Percentiles rank a stretch among this genome's conserved stretches.
Conservation (phyloP, 352 stramenopile genomes). For the Phytophthora syringae region DNA sequence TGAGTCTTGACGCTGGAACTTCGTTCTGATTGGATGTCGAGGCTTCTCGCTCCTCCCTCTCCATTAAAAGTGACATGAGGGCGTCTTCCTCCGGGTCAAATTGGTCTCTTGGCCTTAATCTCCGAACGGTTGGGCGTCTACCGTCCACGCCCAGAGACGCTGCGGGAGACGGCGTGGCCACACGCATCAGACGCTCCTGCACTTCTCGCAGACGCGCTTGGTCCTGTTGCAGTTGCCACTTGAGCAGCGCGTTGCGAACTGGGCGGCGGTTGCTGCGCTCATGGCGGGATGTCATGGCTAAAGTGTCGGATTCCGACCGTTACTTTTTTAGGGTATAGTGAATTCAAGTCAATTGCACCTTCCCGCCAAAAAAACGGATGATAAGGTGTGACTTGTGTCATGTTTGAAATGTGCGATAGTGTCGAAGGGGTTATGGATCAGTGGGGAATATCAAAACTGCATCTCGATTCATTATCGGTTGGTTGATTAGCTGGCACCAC, state of each 20-base stretch:
- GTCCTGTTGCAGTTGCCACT: constrained; percentile 41
- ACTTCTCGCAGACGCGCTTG: constrained; percentile 21
- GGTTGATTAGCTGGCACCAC: constrained; percentile 35
- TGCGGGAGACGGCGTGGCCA: constrained; percentile 19
- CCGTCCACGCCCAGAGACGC: constrained; percentile 9
- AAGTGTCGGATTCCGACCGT: constrained; percentile 16
- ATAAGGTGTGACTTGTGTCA: too few relatives aligned
- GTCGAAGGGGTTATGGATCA: not conserved
- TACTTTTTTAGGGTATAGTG: too few relatives aligned
- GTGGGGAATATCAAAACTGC: constrained; percentile 27
- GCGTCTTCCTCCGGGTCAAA: constrained; percentile 48
- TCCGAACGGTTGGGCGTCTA: constrained; percentile 8
- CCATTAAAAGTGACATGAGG: constrained; percentile 46
- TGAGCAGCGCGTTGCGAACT: constrained; percentile 38
- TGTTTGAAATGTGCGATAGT: too few relatives aligned
- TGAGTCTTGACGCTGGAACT: constrained; percentile 10
- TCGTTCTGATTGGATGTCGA: constrained; percentile 20
- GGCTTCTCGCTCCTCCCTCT: constrained; percentile 38
- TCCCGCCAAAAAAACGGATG: constrained; percentile 20
- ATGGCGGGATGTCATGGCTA: constrained; percentile 27
- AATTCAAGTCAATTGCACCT: constrained; percentile 23
- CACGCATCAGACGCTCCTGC: constrained; percentile 30
- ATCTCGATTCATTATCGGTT: constrained; percentile 40
- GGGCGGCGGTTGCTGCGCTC: constrained; percentile 21
- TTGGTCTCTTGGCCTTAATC: constrained; percentile 8